Conservation (phyloP, 2,329 filamentous ascomycete genomes). For the Colletotrichum navitas region DNA sequence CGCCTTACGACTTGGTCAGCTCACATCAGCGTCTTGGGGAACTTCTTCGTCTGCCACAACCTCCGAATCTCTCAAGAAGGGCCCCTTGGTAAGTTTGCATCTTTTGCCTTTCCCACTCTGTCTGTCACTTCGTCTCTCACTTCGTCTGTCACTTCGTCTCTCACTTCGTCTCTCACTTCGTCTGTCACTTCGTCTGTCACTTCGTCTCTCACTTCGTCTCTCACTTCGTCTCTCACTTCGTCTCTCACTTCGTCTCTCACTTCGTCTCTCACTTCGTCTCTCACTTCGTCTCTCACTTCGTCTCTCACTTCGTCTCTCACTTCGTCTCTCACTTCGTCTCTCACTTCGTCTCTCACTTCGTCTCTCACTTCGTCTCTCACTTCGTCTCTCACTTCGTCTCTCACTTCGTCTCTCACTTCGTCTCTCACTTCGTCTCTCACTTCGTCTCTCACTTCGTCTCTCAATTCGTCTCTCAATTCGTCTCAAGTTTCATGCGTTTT, state of each 20-base stretch:
- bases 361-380: neutral
- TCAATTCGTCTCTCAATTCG: neutral
- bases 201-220: neutral
- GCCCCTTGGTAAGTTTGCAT: neutral
- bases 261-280: neutral
- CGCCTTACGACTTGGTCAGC: no score
- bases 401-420: neutral
- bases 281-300: neutral
- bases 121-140: neutral
- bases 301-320: no score
- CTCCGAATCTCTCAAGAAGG: no score
- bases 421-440: no score
- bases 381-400: neutral
- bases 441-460: neutral
- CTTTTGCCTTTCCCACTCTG: neutral
- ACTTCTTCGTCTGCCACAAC: no score
- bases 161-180: neutral
- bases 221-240: neutral
- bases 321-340: neutral
- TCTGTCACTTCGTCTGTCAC: no score
- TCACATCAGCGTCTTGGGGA: no score
- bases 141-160: neutral
- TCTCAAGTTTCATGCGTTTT: no score
- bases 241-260: neutral
- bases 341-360: neutral